These are phyloP conservation scores for Plantago ovata DNA, from an alignment of 257 asterid species.

Conservation along the genomic window DNA sequence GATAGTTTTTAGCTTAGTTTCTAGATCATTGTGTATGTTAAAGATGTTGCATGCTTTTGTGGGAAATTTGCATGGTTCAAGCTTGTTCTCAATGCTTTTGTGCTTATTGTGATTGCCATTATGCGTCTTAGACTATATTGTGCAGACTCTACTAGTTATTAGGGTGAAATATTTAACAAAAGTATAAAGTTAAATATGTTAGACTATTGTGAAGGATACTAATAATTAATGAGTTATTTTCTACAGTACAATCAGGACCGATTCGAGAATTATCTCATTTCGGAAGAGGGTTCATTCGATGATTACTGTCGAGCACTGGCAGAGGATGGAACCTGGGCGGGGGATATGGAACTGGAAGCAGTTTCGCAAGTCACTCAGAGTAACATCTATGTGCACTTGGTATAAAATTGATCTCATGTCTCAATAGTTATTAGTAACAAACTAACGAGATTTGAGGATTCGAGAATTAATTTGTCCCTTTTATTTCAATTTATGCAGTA, in stretches of 20 bases:
- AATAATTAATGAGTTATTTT: constrained; percentile 25
- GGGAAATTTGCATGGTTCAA: too few species aligned
- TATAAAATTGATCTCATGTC: constrained; percentile 27
- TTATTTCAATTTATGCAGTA: constrained; percentile 39
- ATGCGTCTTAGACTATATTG: too few species aligned
- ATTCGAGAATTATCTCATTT: constrained; percentile 93
- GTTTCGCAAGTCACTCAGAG: constrained; percentile 75
- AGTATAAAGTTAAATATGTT: too few species aligned
- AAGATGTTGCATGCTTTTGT: too few species aligned
- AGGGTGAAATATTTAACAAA: too few species aligned
- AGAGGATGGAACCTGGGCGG: constrained; percentile 96
- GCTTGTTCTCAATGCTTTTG: too few species aligned
- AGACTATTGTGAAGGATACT: too few species aligned
- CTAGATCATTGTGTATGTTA: too few species aligned
- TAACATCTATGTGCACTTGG: constrained; percentile 90
- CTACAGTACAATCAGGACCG: constrained; percentile 71
- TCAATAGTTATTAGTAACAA: background rate
- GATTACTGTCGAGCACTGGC: constrained; percentile 74
- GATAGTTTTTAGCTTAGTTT: too few species aligned
- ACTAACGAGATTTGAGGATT: too few species aligned
- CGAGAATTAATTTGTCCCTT: background rate
- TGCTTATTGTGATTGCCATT: too few species aligned
- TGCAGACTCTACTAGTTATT: too few species aligned
- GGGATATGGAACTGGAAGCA: constrained; percentile 91
- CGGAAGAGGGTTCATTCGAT: constrained; percentile 86